Conservation (phyloP, 2,329 filamentous ascomycete genomes). For the Chrysoporthe austroafricana region DNA sequence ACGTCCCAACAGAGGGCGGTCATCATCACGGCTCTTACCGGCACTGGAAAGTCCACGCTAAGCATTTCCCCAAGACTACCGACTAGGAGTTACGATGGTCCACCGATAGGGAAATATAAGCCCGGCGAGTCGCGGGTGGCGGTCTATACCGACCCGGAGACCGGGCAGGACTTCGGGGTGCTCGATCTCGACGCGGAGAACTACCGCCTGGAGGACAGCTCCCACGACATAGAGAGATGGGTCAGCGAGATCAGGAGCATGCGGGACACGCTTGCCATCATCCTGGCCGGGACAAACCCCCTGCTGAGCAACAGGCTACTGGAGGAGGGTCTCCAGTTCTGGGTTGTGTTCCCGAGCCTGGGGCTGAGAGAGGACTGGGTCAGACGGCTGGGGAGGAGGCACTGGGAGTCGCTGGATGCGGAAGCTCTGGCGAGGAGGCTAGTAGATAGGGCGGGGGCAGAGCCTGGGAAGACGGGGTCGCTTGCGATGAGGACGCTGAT, state of each 20-base stretch:
- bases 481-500: background rate
- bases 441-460: background rate
- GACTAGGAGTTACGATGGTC: background rate
- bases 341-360: background rate
- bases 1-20: background rate
- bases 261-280: background rate
- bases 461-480: too few species aligned
- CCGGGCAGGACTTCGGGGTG: background rate
- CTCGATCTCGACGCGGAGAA: background rate
- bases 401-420: background rate
- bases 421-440: background rate
- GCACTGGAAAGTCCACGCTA: background rate
- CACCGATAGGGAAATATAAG: background rate
- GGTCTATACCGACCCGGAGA: background rate
- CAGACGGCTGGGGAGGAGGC: background rate
- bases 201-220: background rate
- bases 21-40: background rate
- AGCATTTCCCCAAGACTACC: background rate
- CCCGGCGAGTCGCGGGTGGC: background rate
- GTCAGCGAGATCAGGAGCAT: background rate
- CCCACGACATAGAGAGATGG: background rate
- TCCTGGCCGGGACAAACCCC: background rate
- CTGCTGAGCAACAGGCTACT: background rate
- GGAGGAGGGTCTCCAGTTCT: background rate
- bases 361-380: background rate